phyloP scores from a whole-genome alignment of 2,329 filamentous ascomycete species.

The Colletotrichum trifolii region DNA sequence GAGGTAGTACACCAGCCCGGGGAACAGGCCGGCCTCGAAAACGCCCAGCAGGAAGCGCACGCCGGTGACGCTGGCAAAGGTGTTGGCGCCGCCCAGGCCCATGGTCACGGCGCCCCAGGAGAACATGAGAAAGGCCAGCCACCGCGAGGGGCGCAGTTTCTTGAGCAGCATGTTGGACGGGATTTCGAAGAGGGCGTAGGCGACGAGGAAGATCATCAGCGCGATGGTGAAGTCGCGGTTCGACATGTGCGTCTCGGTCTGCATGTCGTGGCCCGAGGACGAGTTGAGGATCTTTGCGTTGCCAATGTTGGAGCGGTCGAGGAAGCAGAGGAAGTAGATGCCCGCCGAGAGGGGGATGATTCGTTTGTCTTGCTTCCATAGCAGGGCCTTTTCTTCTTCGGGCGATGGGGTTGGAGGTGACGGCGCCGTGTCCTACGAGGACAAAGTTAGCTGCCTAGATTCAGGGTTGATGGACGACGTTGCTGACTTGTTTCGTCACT shows the following conservation, averaged over 20 bases:
- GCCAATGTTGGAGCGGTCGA: conserved; percentile 76
- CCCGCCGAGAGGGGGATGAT: conserved; percentile 72
- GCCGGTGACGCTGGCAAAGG: conserved; percentile 49
- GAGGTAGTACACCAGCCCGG: conserved; percentile 53
- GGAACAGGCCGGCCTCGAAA: conserved; percentile 56
- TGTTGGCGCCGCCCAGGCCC: conserved; percentile 51
- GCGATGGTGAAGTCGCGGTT: conserved; percentile 68
- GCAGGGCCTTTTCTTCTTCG: conserved; percentile 50
- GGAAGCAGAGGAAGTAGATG: conserved; percentile 75
- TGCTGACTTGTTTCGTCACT: neutral
- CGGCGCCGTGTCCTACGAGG: neutral
- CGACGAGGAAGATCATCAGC: conserved; percentile 69
- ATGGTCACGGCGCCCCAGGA: conserved; percentile 52
- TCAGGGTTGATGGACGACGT: fast-evolving
- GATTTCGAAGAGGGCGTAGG: conserved; percentile 53
- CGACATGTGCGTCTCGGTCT: conserved; percentile 70
- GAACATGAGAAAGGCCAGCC: conserved; percentile 51
- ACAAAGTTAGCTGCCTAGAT: neutral
- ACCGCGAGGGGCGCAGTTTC: conserved; percentile 46
- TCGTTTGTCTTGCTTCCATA: conserved; percentile 70
- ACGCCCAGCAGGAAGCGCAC: conserved; percentile 54
- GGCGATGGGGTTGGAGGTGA: neutral
- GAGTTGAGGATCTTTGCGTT: conserved; percentile 75
- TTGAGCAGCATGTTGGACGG: conserved; percentile 53
- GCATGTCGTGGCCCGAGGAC: conserved; percentile 69